Percentiles rank a stretch among this genome's conserved stretches.
phyloP scores from a whole-genome alignment of 2,329 filamentous ascomycete genomes.

The Endoconidiophora polonica region DNA sequence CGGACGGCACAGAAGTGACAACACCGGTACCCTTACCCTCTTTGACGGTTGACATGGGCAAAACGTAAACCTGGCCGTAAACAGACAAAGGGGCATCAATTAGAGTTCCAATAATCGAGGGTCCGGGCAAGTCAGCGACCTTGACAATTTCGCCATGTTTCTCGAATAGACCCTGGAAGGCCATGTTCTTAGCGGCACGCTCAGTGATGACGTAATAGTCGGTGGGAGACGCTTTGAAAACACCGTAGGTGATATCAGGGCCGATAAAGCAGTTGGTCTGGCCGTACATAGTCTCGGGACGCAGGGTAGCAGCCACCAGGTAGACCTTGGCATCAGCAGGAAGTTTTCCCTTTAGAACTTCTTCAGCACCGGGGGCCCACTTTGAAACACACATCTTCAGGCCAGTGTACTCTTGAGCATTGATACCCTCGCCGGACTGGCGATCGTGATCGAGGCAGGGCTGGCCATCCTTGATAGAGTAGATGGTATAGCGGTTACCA shows the following conservation, averaged over 20 bases:
- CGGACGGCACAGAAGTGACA: constrained; percentile 87
- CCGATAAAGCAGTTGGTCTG: constrained; percentile 93
- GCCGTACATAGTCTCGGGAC: constrained; percentile 97
- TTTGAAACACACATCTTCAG: constrained; percentile 82
- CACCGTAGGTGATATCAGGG: constrained; percentile 72
- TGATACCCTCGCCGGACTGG: constrained; percentile 31
- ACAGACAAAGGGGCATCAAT: constrained; percentile 79
- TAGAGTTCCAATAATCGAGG: constrained; percentile 71
- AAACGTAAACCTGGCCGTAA: constrained; percentile 67
- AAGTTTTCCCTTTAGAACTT: constrained; percentile 58
- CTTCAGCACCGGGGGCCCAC: constrained; percentile 63
- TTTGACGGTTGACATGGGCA: constrained; percentile 90
- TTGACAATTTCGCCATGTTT: constrained; percentile 60
- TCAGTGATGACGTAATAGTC: constrained; percentile 78
- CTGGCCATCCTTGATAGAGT: constrained; percentile 58
- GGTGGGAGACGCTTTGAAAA: constrained; percentile 63
- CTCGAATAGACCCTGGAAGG: constrained; percentile 75
- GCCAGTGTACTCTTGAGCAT: constrained; percentile 81
- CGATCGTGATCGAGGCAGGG: constrained; percentile 33
- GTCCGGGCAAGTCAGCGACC: constrained; percentile 57
- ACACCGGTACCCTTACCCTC: constrained; percentile 92
- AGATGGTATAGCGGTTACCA: constrained; percentile 83
- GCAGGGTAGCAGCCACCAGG: constrained; percentile 79
- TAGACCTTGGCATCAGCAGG: constrained; percentile 66
- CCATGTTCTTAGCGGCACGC: constrained; percentile 86